Evolutionary conservation across 2,329 filamentous ascomycete species (phyloP), one percentile per base, ranked within the genome.

Genomic region (Ascochyta pisi): DNA sequence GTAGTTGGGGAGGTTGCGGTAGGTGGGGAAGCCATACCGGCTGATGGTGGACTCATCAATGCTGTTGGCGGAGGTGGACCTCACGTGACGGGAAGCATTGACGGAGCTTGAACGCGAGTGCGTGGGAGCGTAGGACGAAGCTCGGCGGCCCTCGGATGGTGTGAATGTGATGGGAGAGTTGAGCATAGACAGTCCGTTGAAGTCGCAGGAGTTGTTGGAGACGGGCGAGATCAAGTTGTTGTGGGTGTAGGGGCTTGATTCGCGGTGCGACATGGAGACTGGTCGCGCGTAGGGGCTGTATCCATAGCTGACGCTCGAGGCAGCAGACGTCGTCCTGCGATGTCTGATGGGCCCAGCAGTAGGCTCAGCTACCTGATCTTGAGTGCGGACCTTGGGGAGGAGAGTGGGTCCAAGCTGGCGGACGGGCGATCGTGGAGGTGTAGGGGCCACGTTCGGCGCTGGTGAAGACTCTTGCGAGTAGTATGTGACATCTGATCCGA

Each of bases 21-120:
- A 96, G 42, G 90, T 90, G n/a, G 92, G 89, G 78, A 91, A 96
- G 57, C 88, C 89, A 77, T 88, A 94, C 63, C 87, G 87, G 66
- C 84, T 86, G 52, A 91, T 78, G 33, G 85, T 81, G 56, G 81
- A 79, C 62, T 85, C 84, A 63, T 93, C 89, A 41, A 93, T 81
- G 67, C 84, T 86, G 67, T 86, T 87, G 40, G 83, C 85, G 19
- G 90, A 92, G 9, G 84, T 83, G 41, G 89, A 86, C 59, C 90
- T 78, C 34, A 66, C 70, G 59, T 77, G 75, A 46, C 65, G 65
- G 22, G 61, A 48, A 43, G 59, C 56, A 47, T 85, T 87, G 26
- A 83, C 85, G 12, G 90, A 92, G 10, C 84, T 82, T 35, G 89
- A 86, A 61, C 90, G 78, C 34, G 73, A 71, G 49, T 77, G 74